Evolutionary conservation across 2,329 filamentous ascomycete genomes (phyloP), one percentile per base, ranked within the genome.

Genomic region (Penicillium concentricum): DNA sequence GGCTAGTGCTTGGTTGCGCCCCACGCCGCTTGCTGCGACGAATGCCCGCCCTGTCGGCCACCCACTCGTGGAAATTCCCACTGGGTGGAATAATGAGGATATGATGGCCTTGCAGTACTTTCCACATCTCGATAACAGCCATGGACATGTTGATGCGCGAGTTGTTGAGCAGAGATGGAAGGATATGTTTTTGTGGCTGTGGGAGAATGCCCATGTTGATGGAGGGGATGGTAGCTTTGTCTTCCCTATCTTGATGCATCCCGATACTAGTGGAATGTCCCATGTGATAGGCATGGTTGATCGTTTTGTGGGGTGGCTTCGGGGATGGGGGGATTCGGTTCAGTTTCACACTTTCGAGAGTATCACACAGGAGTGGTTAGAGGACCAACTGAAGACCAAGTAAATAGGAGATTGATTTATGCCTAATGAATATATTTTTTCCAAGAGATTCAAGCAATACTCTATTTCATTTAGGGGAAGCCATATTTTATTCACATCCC

Each of bases 81-180:
- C 24, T 5, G 41, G 41, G 4, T 43, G 41, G 41, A 43, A 43
- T 13, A 43, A 43, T 43, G 41, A 43, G 8, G 41, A 43, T 28
- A 43, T 43, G 41, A 43, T 43, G 41, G 41, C 41, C 2, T 13
- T 43, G 9, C 41, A 43, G 4, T 43, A 43, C 24, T 43, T 43
- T 10, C 41, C 41, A 28, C 41, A 43, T 43, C 16, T 43, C 1
- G 41, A 43, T 12, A 43, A 43, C 16, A 43, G 15, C 24, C 38
- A 79, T 37, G 82, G 83, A 2, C 84, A 83, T 63, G 81, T 84
- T 3, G 79, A 82, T 49, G 78, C 79, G 5, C 73, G 79, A 15
- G 75, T 81, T 1, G 75, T 85, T 15, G 82, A 85, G 72, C 75
- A 79, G 59, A 82, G 84, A 76, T 85, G 82, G 83, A 79, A 74